Base-by-base conservation (phyloP, 2,329 filamentous ascomycete species). In the Colletotrichum tanaceti region DNA sequence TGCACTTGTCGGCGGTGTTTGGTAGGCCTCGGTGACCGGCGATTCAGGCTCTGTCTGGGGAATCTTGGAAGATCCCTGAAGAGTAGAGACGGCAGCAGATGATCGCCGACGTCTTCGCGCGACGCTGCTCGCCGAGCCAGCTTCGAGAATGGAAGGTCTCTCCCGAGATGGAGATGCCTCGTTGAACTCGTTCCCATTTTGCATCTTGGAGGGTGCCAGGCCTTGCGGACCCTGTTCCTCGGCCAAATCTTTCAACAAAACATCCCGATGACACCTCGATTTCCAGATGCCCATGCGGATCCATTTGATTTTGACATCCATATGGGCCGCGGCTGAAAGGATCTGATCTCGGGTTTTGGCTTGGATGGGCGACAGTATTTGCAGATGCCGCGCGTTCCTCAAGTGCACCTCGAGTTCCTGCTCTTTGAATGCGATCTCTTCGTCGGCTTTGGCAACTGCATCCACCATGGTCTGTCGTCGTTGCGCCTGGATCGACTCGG, bases 211-310 rank as follows among this genome's bases (percentile, higher is more conserved):
- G 11, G 58, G 58, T 7, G 59, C 44, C 9, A 68, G 39, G 22
- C 63, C 58, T 22, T 58, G 64, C 18, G 61, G 38, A 16, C 35
- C 47, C 46, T 70, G 67, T 44, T 70, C 94, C 73, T 97, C 93
- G 63, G 95, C 91, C 10, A 98, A 82, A 76, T 99, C 96, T 79
- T 94, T 86, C 5, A 89, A 84, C 22, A 99, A 82, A 69, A 98
- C 94, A 74, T 98, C 95, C 49, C 91, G 90, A 78, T 99, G 94
- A 72, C 94, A 98, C 75, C 89, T 95, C 74, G 95, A 87, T 62
- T 90, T 92, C 93, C 94, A 98, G 22, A 98, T 96, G 72, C 97
- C 93, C 77, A 97, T 91, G 70, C 95, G 87, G n/a, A 91, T 90
- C 95, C 95, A 98, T 77, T 96, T 97, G 69, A 99, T 82, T 77